phyloP scores from a whole-genome alignment of 1,139 yeast genomes.

The Sugiyamaella paludigena region DNA sequence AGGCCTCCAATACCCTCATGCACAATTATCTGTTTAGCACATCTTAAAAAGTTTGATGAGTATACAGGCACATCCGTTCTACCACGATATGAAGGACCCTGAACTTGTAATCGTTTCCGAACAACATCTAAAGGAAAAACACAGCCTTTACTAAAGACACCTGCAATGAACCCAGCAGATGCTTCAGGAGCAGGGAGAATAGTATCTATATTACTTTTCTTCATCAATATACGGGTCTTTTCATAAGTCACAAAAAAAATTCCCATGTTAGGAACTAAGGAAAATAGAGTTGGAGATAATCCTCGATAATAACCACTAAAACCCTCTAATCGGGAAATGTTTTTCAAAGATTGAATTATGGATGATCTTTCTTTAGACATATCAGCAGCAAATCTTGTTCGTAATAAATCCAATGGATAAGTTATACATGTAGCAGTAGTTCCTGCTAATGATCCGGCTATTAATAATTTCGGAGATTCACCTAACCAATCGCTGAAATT shows the following conservation, averaged over 20 bases:
- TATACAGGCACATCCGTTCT: slow-evolving; percentile 15
- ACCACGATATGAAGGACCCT: slow-evolving; percentile 36
- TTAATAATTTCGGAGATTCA: slow-evolving; percentile 49
- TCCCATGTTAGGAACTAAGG: slow-evolving; percentile 67
- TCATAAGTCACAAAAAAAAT: slow-evolving; percentile 69
- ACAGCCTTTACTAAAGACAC: slow-evolving; percentile 64
- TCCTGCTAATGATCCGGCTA: slow-evolving; percentile 80
- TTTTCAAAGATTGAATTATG: slow-evolving; percentile 43
- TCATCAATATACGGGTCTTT: slow-evolving; percentile 19
- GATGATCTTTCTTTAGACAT: slow-evolving; percentile 32
- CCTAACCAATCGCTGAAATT: slow-evolving; percentile 33
- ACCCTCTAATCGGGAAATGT: slow-evolving; percentile 52
- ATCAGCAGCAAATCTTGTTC: slow-evolving; percentile 70
- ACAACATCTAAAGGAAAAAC: slow-evolving; percentile 87
- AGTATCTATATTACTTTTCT: slow-evolving; percentile 7
- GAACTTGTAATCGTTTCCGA: slow-evolving; percentile 74
- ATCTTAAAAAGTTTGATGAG: slow-evolving; percentile 21
- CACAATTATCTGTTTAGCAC: slow-evolving; percentile 43
- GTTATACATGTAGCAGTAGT: slow-evolving; percentile 66
- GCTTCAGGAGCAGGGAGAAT: slow-evolving; percentile 49
- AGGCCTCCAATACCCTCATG: slow-evolving; percentile 65
- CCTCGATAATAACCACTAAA: slow-evolving; percentile 61
- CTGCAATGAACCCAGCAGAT: slow-evolving; percentile 67
- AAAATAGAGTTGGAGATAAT: slow-evolving; percentile 56
- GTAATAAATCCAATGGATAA: slow-evolving; percentile 82